These are phyloP conservation scores for Gomphus sp. DNA, from an alignment of 1,284 basidiomycete species.

Conservation along the genomic window DNA sequence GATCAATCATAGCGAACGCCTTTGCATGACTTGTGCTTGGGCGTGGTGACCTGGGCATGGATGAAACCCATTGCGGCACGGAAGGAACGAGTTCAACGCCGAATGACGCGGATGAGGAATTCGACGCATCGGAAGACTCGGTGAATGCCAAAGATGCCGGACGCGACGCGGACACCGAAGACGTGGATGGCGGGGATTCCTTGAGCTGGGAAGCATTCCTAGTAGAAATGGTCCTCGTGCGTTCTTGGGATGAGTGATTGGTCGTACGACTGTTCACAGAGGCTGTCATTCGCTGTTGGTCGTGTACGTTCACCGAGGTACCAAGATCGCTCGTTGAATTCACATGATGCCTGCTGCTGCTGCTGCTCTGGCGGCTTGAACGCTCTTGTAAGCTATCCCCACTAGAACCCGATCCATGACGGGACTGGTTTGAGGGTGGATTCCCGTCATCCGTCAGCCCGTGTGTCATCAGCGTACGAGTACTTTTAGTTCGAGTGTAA, in stretches of 20 bases:
- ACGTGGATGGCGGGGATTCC: constrained; percentile 10
- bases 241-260: not conserved
- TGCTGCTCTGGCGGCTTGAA: not conserved
- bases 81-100: not conserved
- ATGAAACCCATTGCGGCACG: not conserved
- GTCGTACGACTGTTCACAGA: not conserved
- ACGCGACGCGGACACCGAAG: constrained; percentile 3
- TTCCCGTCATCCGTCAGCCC: constrained; percentile 45
- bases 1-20: constrained; percentile 61
- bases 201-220: not conserved
- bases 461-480: constrained; percentile 55
- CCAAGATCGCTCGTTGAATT: not conserved
- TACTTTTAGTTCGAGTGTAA: constrained; percentile 71
- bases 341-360: not conserved
- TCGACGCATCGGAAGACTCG: constrained; percentile 3
- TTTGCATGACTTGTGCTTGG: constrained; percentile 61
- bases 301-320: not conserved
- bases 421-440: constrained; percentile 5
- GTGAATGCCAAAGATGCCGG: not conserved
- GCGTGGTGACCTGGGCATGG: constrained; percentile 9
- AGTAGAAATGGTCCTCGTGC: not conserved
- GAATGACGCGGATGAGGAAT: not conserved
- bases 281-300: not conserved
- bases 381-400: not conserved
- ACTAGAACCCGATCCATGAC: not conserved